Evolutionary conservation across 1,284 basidiomycete species (phyloP), one percentile per base, ranked within the genome.

Genomic region (Ceraceosorus guamensis): DNA sequence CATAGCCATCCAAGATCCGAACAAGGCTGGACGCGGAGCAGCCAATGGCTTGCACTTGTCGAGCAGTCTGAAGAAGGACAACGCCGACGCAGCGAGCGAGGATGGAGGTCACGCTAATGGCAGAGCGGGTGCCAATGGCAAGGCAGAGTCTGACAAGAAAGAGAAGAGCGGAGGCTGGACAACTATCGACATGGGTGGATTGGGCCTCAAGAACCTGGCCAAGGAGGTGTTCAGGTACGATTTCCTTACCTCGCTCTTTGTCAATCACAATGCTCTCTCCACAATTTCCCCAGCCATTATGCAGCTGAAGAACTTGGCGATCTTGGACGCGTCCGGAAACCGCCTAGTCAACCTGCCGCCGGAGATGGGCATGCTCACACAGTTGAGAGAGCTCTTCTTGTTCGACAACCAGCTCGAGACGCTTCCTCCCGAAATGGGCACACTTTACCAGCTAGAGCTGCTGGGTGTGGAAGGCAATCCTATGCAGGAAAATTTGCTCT

Each of bases 381-480:
- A 85, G 63, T 80, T 99, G 50, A 90, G 89, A 77, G 92, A 97
- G 77, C 81, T 98, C 41, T 89, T 91, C 70, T 79, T 97, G 30
- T 99, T 97, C 75, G 93, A 99, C 81, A 99, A 99, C 78, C 85
- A 87, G 67, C 79, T 99, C 44, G 80, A 83, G 45, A 86, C 84
- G 0, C 82, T 99, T 10, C 93, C 93, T 0, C 81, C 83, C 0
- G 90, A 98, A 76, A 81, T 97, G 37, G 93, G 93, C 43, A 89
- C 84, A 39, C 78, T 99, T 39, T 89, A 95, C 76, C 90, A 95
- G 77, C 82, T 99, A 56, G 90, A 90, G 76, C 89, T 89, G 44
- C 80, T 99, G 31, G 93, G 93, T 24, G 83, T 99, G 43, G 93
- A 98, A 75, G 93, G 93, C 39, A 99, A 99, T 71, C 93, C 93